These are phyloP conservation scores for Daldinia loculata DNA, from an alignment of 495 filamentous ascomycete genomes.

Conservation along the genomic window DNA sequence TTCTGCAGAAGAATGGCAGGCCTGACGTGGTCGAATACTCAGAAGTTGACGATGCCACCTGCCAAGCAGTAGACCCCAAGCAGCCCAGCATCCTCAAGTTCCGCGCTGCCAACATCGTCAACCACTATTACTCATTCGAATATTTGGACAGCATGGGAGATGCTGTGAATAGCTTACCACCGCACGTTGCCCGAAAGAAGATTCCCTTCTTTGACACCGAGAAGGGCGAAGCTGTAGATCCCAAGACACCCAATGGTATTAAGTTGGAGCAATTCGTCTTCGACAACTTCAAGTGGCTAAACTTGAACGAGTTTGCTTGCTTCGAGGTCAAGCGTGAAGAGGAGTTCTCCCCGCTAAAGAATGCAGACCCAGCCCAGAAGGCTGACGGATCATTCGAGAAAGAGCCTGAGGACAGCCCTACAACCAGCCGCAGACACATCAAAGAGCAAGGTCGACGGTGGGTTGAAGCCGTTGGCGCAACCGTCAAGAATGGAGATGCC, in stretches of 20 bases:
- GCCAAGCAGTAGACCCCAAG: constrained; percentile 87
- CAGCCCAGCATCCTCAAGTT: constrained; percentile 88
- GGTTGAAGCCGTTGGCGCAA: constrained; percentile 79
- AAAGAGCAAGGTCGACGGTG: constrained; percentile 87
- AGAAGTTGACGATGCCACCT: constrained; percentile 87
- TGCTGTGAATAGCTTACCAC: constrained; percentile 85
- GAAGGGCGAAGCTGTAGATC: constrained; percentile 82
- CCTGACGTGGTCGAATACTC: constrained; percentile 99
- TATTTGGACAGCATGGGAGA: constrained; percentile 91
- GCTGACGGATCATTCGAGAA: constrained; percentile 35
- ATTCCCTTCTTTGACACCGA: constrained; percentile 84
- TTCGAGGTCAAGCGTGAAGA: constrained; percentile 97
- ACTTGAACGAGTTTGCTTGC: constrained; percentile 88
- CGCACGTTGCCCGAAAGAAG: constrained; percentile 98
- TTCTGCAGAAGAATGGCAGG: constrained; percentile 92
- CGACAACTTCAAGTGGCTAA: constrained; percentile 92
- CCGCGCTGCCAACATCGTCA: constrained; percentile 98
- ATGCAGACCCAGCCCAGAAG: constrained; percentile 80
- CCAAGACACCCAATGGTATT: constrained; percentile 93
- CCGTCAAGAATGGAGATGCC: constrained; percentile 73
- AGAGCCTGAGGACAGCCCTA: constrained; percentile 80
- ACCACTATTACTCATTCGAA: constrained; percentile 97
- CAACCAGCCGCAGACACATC: constrained; percentile 89
- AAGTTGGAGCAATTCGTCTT: constrained; percentile 99
- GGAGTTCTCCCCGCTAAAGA: constrained; percentile 98